Evolutionary conservation across 345 rosid species (phyloP), one percentile per base, ranked within the genome.

Genomic region (Eucalyptus polybractea): DNA sequence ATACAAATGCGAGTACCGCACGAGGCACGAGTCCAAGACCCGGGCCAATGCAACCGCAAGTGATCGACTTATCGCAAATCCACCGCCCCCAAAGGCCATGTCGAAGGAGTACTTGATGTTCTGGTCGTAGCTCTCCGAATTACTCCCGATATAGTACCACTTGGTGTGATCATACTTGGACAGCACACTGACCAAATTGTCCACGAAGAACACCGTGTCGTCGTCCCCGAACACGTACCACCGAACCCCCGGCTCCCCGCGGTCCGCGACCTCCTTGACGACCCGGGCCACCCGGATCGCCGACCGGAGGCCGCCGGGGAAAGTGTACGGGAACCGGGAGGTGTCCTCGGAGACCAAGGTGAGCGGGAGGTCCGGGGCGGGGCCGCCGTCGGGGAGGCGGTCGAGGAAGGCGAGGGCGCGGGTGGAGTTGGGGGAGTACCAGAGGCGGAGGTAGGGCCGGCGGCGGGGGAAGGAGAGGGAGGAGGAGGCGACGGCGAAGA

Each of bases 71-170:
- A 96, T 90, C 3, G 97, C 99, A 58, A 97, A 96, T 65, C 99
- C 99, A 49, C 97, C 99, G 4, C 99, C 99, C 16, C 99, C 99
- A 87, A 96, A 98, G 44, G 96, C 99, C 99, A 97, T 98, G n/a
- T 94, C 93, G 88, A 97, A 97, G 40, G 99, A 96, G 89, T 96
- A 29, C 93, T 93, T 96, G 86, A 90, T 89, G 44, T 97, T 97
- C 95, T 97, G 99, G 90, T 91, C 96, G 83, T 95, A 97, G 89
- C 91, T 89, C 95, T 98, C 99, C 51, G 98, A 97, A 89, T 94
- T 96, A 86, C 95, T 92, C 81, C 99, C 99, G 15, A 98, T 89
- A 89, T 97, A 98, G 90, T 90, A 94, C 98, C 98, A 95, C 88
- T 91, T 89, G 19, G 93, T 89, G 91, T 97, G 96, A 87, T 98